Evolutionary conservation across 129 eudicot genomes (phyloP).

Genomic region (Lactuca sativa): DNA sequence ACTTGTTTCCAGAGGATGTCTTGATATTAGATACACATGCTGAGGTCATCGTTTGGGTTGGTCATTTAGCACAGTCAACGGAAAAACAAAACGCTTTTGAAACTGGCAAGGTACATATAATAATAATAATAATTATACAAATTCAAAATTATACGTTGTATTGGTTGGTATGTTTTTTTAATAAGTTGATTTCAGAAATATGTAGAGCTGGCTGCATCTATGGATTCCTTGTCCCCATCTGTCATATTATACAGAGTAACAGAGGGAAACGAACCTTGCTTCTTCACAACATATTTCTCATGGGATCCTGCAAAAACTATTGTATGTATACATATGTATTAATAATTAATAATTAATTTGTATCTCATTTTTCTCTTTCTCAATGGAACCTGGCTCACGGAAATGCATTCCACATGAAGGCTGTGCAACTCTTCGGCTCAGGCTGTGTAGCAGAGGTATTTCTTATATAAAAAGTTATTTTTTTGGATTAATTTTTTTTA

Average conservation of each 20-base stretch:
- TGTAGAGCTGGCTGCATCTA: slow-evolving; percentile 68
- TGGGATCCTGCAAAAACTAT: slow-evolving; percentile 92
- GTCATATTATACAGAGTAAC: slow-evolving; percentile 74
- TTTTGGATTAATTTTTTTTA: no score
- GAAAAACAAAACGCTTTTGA: slow-evolving; percentile 85
- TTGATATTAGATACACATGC: slow-evolving; percentile 91
- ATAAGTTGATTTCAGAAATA: slow-evolving; percentile 61
- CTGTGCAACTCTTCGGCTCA: slow-evolving; percentile 70
- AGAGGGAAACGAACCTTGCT: slow-evolving; percentile 94
- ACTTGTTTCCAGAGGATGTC: slow-evolving; percentile 84
- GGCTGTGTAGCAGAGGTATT: slow-evolving; percentile 64
- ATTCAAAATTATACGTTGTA: background rate
- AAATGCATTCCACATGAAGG: slow-evolving; percentile 79
- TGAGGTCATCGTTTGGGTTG: slow-evolving; percentile 95
- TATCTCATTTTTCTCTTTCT: slow-evolving; percentile 1
- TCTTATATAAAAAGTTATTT: no score
- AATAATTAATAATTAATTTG: background rate
- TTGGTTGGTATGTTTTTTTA: slow-evolving; percentile 4
- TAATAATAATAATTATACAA: no score
- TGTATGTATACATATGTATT: slow-evolving; percentile 40
- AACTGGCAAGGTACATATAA: slow-evolving; percentile 64
- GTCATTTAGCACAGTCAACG: slow-evolving; percentile 74
- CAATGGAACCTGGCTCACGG: slow-evolving; percentile 61
- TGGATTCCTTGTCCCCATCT: slow-evolving; percentile 72
- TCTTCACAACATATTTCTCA: slow-evolving; percentile 85